Base-by-base conservation (phyloP, 2,329 filamentous ascomycete genomes). In the Endoconidiophora laricicola region DNA sequence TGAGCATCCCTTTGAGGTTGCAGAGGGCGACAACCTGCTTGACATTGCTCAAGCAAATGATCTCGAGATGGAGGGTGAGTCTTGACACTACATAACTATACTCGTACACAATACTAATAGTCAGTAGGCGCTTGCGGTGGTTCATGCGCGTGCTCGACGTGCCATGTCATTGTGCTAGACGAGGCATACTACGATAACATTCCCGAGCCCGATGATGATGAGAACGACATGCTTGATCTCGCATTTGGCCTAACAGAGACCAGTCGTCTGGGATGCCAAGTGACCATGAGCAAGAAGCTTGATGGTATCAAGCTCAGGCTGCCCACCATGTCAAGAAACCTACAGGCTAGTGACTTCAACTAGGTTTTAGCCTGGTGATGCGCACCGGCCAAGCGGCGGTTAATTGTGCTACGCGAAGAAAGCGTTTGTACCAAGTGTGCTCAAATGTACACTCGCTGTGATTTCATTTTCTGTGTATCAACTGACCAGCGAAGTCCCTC, bases 41-140 rank as follows among this genome's bases (percentile, higher is more conserved):
- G 90, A 96, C 60, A 90, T 98, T 60, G 91, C 90, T 20, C 90
- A 95, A 63, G 86, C 83, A 43, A 78, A 96, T 65, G 90, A 96
- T 61, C 70, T 98, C 40, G 91, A 98, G 65, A 96, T 98, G 90
- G 91, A 98, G 71, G 88, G 76, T 75, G 62, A 54, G 66, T 58
- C 46, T 9, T 12, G 24, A n/a, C 47, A 20, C 38, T 46, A 39
- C 42, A 50, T 18, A 42, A 6, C 39, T 16, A 7, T 16, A 10
- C 16, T 20, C 24, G 16, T 46, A 40, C n/a, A 20, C 20, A 12
- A 39, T 29, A 16, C 16, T 48, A 23, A 39, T 45, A 41, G 6
- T 4, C 6, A 16, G 16, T 37, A 58, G 78, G 91, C 54, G 91
- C 91, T 10, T 98, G 91, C 61, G 91, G 91, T 57, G 91, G 87